phyloP scores from a whole-genome alignment of 345 rosid species.

The Raphanus sativus region DNA sequence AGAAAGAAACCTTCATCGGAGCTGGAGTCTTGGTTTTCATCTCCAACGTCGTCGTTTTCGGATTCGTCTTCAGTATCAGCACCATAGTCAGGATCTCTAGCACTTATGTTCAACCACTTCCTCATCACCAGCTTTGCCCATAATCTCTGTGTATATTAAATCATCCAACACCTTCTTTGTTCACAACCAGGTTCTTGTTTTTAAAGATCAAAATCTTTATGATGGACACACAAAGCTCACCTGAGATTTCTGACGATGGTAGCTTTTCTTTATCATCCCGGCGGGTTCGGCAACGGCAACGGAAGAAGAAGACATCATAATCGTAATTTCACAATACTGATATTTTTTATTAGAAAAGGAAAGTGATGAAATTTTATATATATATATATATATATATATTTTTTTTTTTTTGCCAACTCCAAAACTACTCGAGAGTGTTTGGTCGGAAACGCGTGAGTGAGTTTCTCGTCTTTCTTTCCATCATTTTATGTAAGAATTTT shows the following conservation, averaged over 20 bases:
- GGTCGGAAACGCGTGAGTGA: slow-evolving; percentile 34
- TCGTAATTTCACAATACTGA: slow-evolving; percentile 13
- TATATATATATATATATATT: no score
- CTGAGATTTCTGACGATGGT: slow-evolving; percentile 42
- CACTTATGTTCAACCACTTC: slow-evolving; percentile 73
- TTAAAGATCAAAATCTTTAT: not conserved
- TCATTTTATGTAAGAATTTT: slow-evolving; percentile 33
- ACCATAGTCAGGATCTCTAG: slow-evolving; percentile 69
- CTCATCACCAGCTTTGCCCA: slow-evolving; percentile 82
- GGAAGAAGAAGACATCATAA: slow-evolving; percentile 31
- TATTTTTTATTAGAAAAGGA: not conserved
- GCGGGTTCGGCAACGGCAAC: slow-evolving; percentile 17
- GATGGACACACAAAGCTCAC: not conserved
- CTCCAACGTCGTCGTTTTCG: slow-evolving; percentile 41
- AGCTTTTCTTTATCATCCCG: slow-evolving; percentile 26
- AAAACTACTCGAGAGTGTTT: slow-evolving; percentile 12
- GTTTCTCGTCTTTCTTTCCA: slow-evolving; percentile 28
- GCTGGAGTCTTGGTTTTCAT: slow-evolving; percentile 41
- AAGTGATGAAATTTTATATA: slow-evolving; percentile 7
- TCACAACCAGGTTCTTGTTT: slow-evolving; percentile 13
- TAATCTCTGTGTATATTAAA: slow-evolving; percentile 28
- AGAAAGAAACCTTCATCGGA: slow-evolving; percentile 55
- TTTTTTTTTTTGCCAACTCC: slow-evolving; percentile 22
- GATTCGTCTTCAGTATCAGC: slow-evolving; percentile 68
- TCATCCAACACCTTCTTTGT: not conserved